phyloP scores from a whole-genome alignment of 148 eudicot genomes.

The Fallopia convolvulus region DNA sequence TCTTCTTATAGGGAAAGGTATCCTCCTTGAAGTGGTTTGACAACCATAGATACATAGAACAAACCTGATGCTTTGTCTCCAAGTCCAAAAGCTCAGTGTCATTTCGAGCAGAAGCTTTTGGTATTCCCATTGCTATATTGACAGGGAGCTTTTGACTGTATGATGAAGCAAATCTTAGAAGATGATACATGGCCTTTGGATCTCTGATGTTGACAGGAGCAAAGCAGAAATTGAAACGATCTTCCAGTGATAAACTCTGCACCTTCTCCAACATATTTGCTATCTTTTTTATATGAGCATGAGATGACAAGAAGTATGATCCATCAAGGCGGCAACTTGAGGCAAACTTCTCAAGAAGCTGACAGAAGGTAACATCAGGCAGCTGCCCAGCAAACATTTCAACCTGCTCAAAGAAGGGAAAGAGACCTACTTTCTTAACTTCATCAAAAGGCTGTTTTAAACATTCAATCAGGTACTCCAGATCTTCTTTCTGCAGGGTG shows the following conservation, averaged over 20 bases:
- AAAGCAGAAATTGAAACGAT: slow-evolving; percentile 93
- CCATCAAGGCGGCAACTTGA: slow-evolving; percentile 85
- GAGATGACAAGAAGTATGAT: slow-evolving; percentile 76
- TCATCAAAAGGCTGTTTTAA: slow-evolving; percentile 73
- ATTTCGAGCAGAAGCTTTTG: slow-evolving; percentile 65
- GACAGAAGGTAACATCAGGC: slow-evolving; percentile 48
- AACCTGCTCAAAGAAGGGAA: slow-evolving; percentile 85
- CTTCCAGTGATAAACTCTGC: slow-evolving; percentile 71
- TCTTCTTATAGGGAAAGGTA: slow-evolving; percentile 65
- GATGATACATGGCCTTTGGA: slow-evolving; percentile 94
- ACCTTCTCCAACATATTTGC: slow-evolving; percentile 93
- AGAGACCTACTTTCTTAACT: slow-evolving; percentile 83
- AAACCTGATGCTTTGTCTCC: slow-evolving; percentile 88
- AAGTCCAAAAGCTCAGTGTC: slow-evolving; percentile 93
- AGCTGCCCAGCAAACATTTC: slow-evolving; percentile 87
- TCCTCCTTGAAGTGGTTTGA: slow-evolving; percentile 82
- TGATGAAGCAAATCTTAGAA: slow-evolving; percentile 67
- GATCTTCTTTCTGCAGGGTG: slow-evolving; percentile 67
- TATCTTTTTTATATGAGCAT: slow-evolving; percentile 57
- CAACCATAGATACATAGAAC: slow-evolving; percentile 93
- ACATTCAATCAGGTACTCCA: slow-evolving; percentile 81
- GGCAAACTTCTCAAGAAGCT: slow-evolving; percentile 63
- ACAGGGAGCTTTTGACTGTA: slow-evolving; percentile 72
- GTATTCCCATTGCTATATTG: slow-evolving; percentile 90
- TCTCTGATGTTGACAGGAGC: slow-evolving; percentile 93